These are phyloP conservation scores for Aureobasidium sp. DNA, from an alignment of 2,329 filamentous ascomycete species.

Conservation along the genomic window DNA sequence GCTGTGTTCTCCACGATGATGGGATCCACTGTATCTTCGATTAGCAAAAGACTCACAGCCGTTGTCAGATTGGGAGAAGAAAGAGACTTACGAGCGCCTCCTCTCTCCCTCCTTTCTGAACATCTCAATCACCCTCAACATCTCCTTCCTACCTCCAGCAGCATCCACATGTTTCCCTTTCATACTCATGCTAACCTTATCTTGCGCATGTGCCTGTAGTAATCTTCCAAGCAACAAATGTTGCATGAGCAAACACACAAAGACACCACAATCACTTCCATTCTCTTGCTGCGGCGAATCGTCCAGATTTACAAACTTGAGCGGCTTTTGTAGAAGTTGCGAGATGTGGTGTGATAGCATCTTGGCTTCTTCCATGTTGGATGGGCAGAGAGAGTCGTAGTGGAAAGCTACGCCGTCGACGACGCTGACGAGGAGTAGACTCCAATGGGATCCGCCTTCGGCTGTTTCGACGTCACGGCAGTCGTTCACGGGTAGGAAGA, in stretches of 20 bases:
- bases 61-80: neutral
- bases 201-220: slow-evolving; percentile 66
- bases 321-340: slow-evolving; percentile 56
- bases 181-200: slow-evolving; percentile 94
- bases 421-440: slow-evolving; percentile 77
- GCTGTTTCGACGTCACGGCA: slow-evolving; percentile 65
- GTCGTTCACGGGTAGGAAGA: slow-evolving; percentile 95
- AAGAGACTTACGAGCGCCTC: slow-evolving; percentile 65
- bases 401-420: slow-evolving; percentile 91
- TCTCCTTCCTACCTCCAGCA: slow-evolving; percentile 73
- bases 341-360: slow-evolving; percentile 63
- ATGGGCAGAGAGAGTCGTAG: slow-evolving; percentile 78
- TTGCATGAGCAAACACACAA: slow-evolving; percentile 91
- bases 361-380: slow-evolving; percentile 68
- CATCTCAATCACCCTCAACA: slow-evolving; percentile 80
- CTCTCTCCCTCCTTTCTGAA: slow-evolving; percentile 82
- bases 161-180: slow-evolving; percentile 78
- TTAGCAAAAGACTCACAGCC: neutral
- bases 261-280: slow-evolving; percentile 88
- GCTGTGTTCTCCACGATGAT: slow-evolving; percentile 6
- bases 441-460: slow-evolving; percentile 95
- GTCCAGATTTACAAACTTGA: slow-evolving; percentile 72
- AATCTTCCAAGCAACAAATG: slow-evolving; percentile 83
- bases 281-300: slow-evolving; percentile 91
- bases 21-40: neutral